These are phyloP conservation scores for Apiospora phragmitis DNA, from an alignment of 2,329 filamentous ascomycete species.

Conservation along the genomic window DNA sequence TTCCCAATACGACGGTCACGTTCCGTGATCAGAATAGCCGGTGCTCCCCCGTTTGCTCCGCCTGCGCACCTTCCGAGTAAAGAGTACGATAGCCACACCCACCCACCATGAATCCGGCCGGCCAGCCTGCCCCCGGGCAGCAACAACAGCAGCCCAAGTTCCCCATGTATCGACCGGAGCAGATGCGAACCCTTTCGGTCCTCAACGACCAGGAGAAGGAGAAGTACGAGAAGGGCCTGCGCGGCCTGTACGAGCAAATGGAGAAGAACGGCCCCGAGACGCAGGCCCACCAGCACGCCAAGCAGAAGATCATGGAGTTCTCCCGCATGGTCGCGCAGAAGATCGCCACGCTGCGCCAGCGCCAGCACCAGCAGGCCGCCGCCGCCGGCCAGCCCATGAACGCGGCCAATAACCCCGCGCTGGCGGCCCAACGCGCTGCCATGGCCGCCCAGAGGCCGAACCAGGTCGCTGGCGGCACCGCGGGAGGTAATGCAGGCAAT, in stretches of 20 bases:
- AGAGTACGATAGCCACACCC: neutral
- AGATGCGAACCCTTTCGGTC: constrained; percentile 50
- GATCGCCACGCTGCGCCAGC: constrained; percentile 38
- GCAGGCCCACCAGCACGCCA: constrained; percentile 49
- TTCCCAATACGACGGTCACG: neutral
- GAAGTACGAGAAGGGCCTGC: constrained; percentile 60
- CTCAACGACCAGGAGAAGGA: constrained; percentile 55
- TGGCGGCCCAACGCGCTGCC: constrained; percentile 10
- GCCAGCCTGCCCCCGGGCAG: constrained; percentile 14
- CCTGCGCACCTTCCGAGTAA: neutral
- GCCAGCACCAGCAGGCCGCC: constrained; percentile 18
- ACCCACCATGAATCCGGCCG: neutral
- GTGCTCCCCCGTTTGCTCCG: neutral
- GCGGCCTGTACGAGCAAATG: constrained; percentile 50
- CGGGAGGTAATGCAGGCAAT: neutral
- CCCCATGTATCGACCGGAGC: constrained; percentile 51
- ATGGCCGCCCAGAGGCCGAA: constrained; percentile 1
- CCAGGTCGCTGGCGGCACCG: neutral
- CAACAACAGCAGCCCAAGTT: constrained; percentile 18
- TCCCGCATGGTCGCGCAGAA: constrained; percentile 57
- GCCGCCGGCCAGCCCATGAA: constrained; percentile 4
- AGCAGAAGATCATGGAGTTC: constrained; percentile 61
- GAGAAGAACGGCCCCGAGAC: constrained; percentile 49
- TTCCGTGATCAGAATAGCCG: neutral
- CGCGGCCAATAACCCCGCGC: neutral